phyloP scores from a whole-genome alignment of 1,284 basidiomycete genomes.

The Fistulina hepatica region DNA sequence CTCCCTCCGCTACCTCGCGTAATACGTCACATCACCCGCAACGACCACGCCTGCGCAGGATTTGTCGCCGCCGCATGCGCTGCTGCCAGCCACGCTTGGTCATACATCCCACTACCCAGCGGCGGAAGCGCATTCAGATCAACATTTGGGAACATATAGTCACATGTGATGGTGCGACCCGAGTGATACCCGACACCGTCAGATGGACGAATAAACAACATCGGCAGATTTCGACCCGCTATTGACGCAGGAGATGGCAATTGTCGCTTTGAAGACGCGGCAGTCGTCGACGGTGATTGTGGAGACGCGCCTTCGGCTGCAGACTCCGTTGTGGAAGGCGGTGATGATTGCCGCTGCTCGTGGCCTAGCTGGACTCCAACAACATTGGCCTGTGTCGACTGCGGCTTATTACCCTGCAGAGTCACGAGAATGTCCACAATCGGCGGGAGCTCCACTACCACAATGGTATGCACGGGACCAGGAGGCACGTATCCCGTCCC shows the following conservation, averaged over 20 bases:
- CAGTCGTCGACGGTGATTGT: conserved; percentile 11
- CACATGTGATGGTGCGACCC: conserved; percentile 72
- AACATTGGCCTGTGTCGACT: not conserved
- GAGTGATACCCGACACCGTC: conserved; percentile 79
- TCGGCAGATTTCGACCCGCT: conserved; percentile 50
- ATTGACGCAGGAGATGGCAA: conserved; percentile 40
- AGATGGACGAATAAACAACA: conserved; percentile 63
- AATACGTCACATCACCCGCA: conserved; percentile 71
- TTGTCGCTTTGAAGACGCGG: not conserved
- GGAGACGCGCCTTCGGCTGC: not conserved
- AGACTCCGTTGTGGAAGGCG: no score
- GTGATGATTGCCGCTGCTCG: no score
- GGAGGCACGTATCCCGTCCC: no score
- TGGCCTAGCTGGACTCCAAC: no score
- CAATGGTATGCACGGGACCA: conserved; percentile 64
- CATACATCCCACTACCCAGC: conserved; percentile 31
- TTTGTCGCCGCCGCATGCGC: conserved; percentile 50
- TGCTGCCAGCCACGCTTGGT: conserved; percentile 55
- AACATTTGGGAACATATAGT: conserved; percentile 65
- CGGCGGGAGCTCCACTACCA: conserved; percentile 70
- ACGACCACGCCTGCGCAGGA: conserved; percentile 57
- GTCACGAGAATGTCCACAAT: conserved; percentile 61
- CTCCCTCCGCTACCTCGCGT: no score
- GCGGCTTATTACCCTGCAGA: conserved; percentile 50
- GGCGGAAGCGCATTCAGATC: conserved; percentile 36